These are phyloP conservation scores for Diaporthe sp. DNA, from an alignment of 2,329 filamentous ascomycete species.

Conservation along the genomic window DNA sequence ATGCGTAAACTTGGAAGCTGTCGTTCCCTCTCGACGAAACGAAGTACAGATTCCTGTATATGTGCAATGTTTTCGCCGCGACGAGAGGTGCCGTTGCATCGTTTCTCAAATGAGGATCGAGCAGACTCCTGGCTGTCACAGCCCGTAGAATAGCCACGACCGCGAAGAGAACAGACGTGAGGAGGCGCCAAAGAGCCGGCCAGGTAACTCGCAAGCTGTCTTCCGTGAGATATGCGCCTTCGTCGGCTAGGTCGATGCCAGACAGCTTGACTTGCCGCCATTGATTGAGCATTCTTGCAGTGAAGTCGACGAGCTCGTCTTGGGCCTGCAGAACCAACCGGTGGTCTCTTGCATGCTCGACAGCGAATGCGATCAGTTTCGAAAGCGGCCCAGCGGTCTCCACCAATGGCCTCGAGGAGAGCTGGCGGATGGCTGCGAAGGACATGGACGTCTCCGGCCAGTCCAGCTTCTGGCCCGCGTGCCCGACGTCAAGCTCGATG, in stretches of 20 bases:
- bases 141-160: slow-evolving; percentile 82
- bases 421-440: slow-evolving; percentile 69
- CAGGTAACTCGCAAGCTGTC: slow-evolving; percentile 77
- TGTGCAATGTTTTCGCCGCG: slow-evolving; percentile 79
- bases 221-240: slow-evolving; percentile 72
- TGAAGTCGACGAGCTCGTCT: slow-evolving; percentile 77
- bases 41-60: slow-evolving; percentile 84
- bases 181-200: slow-evolving; percentile 79
- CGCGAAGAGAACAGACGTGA: slow-evolving; percentile 83
- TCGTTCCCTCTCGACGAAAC: slow-evolving; percentile 81
- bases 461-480: slow-evolving; percentile 68
- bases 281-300: slow-evolving; percentile 74
- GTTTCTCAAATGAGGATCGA: slow-evolving; percentile 63
- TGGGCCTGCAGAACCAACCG: slow-evolving; percentile 50
- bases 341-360: slow-evolving; percentile 62
- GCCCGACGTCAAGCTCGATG: slow-evolving; percentile 76
- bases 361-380: slow-evolving; percentile 73
- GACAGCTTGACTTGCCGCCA: slow-evolving; percentile 85
- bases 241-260: slow-evolving; percentile 77
- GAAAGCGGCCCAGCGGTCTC: slow-evolving; percentile 77
- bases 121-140: slow-evolving; percentile 74
- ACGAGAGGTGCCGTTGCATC: slow-evolving; percentile 70
- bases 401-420: slow-evolving; percentile 73
- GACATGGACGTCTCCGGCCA: slow-evolving; percentile 76
- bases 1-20: slow-evolving; percentile 86